These are phyloP conservation scores for Trametes cubensis DNA, from an alignment of 768 basidiomycete genomes.

Conservation along the genomic window DNA sequence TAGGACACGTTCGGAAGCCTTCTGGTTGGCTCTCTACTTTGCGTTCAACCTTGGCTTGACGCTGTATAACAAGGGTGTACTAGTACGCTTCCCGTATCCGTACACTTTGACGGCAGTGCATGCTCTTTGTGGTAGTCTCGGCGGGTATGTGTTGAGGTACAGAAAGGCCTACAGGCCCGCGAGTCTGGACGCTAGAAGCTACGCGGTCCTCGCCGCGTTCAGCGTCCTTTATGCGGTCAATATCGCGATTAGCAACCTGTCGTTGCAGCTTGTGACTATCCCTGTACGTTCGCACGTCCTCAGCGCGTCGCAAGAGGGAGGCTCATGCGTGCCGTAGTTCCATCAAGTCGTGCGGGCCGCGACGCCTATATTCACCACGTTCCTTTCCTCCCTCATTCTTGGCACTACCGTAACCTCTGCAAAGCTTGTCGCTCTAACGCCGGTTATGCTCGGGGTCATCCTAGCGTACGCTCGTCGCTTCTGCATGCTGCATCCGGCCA, in stretches of 20 bases:
- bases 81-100: conserved; percentile 92
- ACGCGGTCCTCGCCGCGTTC: conserved; percentile 72
- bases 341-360: conserved; percentile 96
- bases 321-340: conserved; percentile 56
- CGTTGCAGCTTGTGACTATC: conserved; percentile 84
- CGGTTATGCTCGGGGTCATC: conserved; percentile 88
- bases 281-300: conserved; percentile 58
- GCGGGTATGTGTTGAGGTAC: conserved; percentile 68
- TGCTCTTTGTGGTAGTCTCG: conserved; percentile 81
- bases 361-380: conserved; percentile 89
- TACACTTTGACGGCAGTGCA: conserved; percentile 95
- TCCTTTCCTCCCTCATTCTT: conserved; percentile 72
- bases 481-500: background rate
- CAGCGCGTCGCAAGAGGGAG: background rate
- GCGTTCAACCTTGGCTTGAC: conserved; percentile 89
- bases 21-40: conserved; percentile 86
- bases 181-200: conserved; percentile 52
- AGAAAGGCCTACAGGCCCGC: conserved; percentile 61
- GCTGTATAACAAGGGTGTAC: conserved; percentile 92
- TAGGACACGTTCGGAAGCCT: conserved; percentile 31
- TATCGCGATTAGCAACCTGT: conserved; percentile 92
- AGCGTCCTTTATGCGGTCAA: conserved; percentile 92
- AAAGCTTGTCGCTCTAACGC: conserved; percentile 75
- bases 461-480: conserved; percentile 65
- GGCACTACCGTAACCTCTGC: conserved; percentile 56